A percentile compares a stretch with the other conserved stretches of the same genome.
Evolutionary conservation across 116 monocot genomes (phyloP).

Genomic region (Trichopus zeylanicus): DNA sequence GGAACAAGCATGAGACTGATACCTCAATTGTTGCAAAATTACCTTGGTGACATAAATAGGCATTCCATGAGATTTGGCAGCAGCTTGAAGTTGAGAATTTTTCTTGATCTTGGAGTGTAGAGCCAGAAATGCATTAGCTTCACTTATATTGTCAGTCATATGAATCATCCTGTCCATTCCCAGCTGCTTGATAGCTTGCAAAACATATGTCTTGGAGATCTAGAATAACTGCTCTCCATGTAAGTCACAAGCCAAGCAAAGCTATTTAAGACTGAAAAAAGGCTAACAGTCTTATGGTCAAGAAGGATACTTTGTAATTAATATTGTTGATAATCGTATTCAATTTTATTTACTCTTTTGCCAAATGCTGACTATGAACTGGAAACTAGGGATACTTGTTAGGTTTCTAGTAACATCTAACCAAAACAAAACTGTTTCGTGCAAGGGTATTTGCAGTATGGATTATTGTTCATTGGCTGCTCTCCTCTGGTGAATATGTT

Average conservation of each 20-base stretch:
- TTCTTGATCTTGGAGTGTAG: slow-evolving; percentile 78
- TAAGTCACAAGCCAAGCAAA: slow-evolving; percentile 29
- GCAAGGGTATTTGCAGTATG: no score
- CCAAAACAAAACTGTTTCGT: no score
- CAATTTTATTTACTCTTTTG: no score
- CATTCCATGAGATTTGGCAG: slow-evolving; percentile 45
- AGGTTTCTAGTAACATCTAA: neutral
- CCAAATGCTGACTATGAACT: neutral
- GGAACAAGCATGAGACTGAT: neutral
- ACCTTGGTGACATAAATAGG: slow-evolving; percentile 85
- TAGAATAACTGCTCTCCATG: slow-evolving; percentile 48
- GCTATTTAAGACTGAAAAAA: no score
- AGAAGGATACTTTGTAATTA: no score
- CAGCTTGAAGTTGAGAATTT: slow-evolving; percentile 62
- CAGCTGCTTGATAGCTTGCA: slow-evolving; percentile 68
- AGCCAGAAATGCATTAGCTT: slow-evolving; percentile 74
- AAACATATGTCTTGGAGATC: slow-evolving; percentile 50
- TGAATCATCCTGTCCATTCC: slow-evolving; percentile 40
- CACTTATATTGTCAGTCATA: slow-evolving; percentile 66
- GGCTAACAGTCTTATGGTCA: no score
- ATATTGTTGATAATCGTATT: no score
- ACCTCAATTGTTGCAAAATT: neutral
- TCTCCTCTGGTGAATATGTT: no score
- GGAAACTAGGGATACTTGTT: neutral
- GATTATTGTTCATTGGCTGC: no score